phyloP scores from a whole-genome alignment of 139 green algal species.

The Coelastrella sp. region DNA sequence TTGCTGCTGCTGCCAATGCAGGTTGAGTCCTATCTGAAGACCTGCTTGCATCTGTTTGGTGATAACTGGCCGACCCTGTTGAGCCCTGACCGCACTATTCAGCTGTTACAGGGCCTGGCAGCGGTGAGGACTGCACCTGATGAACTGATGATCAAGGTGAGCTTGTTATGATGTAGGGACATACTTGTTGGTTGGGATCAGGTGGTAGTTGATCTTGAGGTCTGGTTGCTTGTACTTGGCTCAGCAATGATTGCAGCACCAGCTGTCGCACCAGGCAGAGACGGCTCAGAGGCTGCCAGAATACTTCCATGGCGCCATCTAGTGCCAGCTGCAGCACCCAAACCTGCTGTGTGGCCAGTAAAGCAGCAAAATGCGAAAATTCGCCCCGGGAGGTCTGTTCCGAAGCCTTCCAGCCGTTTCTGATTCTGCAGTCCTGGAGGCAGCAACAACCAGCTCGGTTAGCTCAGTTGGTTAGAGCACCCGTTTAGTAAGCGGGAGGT shows the following conservation, averaged over 20 bases:
- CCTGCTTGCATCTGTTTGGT: background rate
- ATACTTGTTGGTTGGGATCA: no score
- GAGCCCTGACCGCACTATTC: background rate
- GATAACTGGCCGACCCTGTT: slow-evolving; percentile 14
- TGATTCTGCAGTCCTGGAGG: background rate
- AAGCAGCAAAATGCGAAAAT: no score
- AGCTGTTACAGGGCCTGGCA: slow-evolving; percentile 28
- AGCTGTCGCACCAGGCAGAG: no score
- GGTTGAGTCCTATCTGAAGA: background rate
- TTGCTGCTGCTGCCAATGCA: background rate
- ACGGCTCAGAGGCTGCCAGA: no score
- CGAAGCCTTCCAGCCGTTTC: background rate
- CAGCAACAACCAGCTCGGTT: slow-evolving; percentile 12
- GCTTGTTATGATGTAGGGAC: background rate
- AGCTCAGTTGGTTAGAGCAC: slow-evolving; percentile 37
- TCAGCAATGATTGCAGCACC: background rate
- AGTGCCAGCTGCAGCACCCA: background rate
- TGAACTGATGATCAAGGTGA: slow-evolving; percentile 16
- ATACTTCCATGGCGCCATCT: background rate
- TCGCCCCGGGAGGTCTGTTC: background rate
- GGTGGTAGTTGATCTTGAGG: background rate
- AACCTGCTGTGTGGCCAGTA: background rate
- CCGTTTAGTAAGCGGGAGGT: slow-evolving; percentile 12
- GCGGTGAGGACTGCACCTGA: background rate
- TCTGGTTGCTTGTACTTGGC: background rate